Conservation (phyloP, 179 eudicot species). For the Gypsophila paniculata region DNA sequence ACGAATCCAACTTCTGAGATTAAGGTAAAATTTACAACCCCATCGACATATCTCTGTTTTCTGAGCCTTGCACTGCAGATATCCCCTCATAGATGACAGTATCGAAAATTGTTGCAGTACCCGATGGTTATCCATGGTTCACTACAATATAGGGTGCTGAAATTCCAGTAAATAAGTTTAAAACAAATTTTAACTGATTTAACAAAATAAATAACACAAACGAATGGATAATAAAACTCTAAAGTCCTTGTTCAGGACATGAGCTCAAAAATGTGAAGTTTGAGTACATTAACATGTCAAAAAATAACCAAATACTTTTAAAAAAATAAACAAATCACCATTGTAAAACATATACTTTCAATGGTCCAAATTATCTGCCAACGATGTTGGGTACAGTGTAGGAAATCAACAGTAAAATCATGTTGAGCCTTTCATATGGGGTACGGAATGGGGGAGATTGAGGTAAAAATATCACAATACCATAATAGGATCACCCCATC, state of each 20-base stretch:
- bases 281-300: neutral
- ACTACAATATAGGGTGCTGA: neutral
- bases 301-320: neutral
- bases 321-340: no score
- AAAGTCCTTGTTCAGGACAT: neutral
- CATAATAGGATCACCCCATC: neutral
- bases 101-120: neutral
- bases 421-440: neutral
- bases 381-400: no score
- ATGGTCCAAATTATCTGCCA: neutral
- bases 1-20: slow-evolving; percentile 33
- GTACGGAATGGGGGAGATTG: neutral
- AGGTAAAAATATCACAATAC: neutral
- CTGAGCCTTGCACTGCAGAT: neutral
- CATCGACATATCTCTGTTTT: neutral
- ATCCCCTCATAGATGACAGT: neutral
- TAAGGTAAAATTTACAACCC: slow-evolving; percentile 23
- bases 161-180: neutral
- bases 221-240: neutral
- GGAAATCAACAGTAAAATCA: no score
- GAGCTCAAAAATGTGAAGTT: neutral
- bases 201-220: neutral
- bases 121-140: neutral
- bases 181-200: neutral
- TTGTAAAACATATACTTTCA: neutral